Conservation (phyloP, 2,329 filamentous ascomycete genomes). For the Bimuria novae-zelandiae region DNA sequence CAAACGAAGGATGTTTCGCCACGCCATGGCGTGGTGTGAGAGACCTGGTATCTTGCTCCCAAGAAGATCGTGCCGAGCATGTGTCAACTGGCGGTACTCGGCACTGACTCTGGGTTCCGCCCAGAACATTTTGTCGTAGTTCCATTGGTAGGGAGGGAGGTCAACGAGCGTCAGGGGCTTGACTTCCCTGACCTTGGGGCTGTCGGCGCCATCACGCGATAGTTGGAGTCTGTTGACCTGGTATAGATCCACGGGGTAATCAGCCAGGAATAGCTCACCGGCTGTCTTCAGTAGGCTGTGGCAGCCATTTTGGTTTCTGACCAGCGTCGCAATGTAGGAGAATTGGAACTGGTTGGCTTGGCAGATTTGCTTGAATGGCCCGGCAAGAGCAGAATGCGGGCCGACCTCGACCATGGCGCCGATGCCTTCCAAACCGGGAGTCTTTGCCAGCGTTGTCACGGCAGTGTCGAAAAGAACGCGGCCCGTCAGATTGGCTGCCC, state of each 20-base stretch:
- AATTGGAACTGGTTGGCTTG: background rate
- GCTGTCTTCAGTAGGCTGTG: background rate
- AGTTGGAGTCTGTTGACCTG: too few species aligned
- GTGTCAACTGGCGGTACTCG: conserved; percentile 4
- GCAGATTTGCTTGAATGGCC: background rate
- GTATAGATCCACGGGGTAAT: background rate
- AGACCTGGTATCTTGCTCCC: conserved; percentile 31
- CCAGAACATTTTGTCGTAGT: conserved; percentile 32
- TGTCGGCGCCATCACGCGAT: too few species aligned
- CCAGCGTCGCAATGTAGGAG: background rate
- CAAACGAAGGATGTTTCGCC: conserved; percentile 21
- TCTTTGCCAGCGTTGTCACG: background rate
- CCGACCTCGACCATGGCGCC: conserved; percentile 25
- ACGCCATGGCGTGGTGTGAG: conserved; percentile 35
- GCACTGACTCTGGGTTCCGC: conserved; percentile 14
- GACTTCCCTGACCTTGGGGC: background rate
- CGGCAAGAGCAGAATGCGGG: conserved; percentile 20
- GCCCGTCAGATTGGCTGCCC: conserved; percentile 8
- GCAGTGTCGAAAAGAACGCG: conserved; percentile 6
- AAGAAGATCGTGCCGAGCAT: conserved; percentile 20
- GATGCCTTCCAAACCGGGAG: background rate
- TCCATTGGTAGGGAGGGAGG: conserved; percentile 4
- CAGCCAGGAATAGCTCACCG: background rate
- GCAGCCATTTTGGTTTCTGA: background rate
- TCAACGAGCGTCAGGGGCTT: background rate